Conservation (phyloP, 2,329 filamentous ascomycete species). For the Fusarium fracticaudum region DNA sequence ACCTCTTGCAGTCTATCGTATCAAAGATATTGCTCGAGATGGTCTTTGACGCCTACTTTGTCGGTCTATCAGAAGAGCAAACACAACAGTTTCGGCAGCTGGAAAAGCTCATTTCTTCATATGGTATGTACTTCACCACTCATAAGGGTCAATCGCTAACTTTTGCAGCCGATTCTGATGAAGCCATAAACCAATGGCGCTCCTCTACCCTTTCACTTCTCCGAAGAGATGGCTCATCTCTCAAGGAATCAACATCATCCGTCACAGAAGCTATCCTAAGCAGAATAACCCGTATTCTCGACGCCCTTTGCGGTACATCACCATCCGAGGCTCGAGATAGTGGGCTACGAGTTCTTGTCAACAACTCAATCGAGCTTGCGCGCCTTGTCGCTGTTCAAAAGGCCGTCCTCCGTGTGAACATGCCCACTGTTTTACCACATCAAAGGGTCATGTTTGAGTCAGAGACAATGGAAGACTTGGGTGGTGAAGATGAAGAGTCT, state of each 20-base stretch:
- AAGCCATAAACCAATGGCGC: slow-evolving; percentile 72
- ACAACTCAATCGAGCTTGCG: slow-evolving; percentile 64
- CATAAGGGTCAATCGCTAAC: neutral
- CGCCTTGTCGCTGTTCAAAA: slow-evolving; percentile 67
- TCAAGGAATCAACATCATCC: slow-evolving; percentile 56
- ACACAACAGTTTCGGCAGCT: slow-evolving; percentile 59
- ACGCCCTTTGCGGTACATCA: slow-evolving; percentile 56
- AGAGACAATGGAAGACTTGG: slow-evolving; percentile 72
- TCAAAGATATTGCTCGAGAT: slow-evolving; percentile 68
- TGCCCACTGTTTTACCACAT: slow-evolving; percentile 64
- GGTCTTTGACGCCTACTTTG: slow-evolving; percentile 71
- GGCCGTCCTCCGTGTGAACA: slow-evolving; percentile 64
- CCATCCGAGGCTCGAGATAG: slow-evolving; percentile 59
- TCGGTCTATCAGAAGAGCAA: slow-evolving; percentile 67
- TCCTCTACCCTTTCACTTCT: slow-evolving; percentile 70
- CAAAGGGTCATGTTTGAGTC: slow-evolving; percentile 66
- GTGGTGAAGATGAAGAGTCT: slow-evolving; percentile 68
- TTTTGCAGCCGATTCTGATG: slow-evolving; percentile 54
- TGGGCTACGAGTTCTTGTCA: slow-evolving; percentile 62
- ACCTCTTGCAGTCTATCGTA: slow-evolving; percentile 70
- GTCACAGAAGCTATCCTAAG: slow-evolving; percentile 56
- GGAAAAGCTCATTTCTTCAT: slow-evolving; percentile 50
- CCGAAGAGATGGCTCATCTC: slow-evolving; percentile 60
- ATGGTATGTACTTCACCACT: slow-evolving; percentile 29
- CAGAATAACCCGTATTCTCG: slow-evolving; percentile 60